A percentile compares a stretch with the other conserved stretches of the same genome.
Evolutionary conservation across 495 filamentous ascomycete species (phyloP).

Genomic region (Xylaria sp.): DNA sequence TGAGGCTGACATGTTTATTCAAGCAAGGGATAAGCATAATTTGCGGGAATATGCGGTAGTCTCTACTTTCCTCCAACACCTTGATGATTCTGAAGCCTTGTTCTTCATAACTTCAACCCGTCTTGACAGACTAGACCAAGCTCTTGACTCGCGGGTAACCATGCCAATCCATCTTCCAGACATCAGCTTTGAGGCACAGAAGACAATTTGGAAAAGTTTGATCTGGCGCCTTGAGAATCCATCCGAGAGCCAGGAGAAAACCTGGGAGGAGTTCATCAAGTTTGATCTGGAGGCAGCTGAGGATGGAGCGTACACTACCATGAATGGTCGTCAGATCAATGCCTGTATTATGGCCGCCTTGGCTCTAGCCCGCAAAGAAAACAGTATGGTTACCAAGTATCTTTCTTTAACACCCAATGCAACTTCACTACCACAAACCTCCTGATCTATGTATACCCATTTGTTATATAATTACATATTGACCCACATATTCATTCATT

Average conservation of each 20-base stretch:
- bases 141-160: background rate
- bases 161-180: conserved; percentile 4
- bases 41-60: conserved; percentile 1
- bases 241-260: background rate
- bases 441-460: background rate
- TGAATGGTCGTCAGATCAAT: conserved; percentile 4
- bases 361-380: conserved; percentile 1
- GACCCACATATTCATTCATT: background rate
- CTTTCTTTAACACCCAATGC: background rate
- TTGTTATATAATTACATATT: too few species aligned
- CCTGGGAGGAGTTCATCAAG: background rate
- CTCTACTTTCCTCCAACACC: background rate
- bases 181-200: background rate
- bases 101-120: background rate
- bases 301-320: background rate
- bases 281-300: background rate
- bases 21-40: background rate
- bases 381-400: background rate
- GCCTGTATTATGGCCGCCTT: background rate
- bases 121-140: background rate
- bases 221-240: background rate
- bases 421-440: background rate
- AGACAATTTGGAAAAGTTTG: background rate
- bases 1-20: conserved; percentile 9
- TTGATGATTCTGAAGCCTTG: background rate